These are phyloP conservation scores for Acanthamoeba castellanii DNA, from an alignment of 208 protist genomes.

Conservation along the genomic window DNA sequence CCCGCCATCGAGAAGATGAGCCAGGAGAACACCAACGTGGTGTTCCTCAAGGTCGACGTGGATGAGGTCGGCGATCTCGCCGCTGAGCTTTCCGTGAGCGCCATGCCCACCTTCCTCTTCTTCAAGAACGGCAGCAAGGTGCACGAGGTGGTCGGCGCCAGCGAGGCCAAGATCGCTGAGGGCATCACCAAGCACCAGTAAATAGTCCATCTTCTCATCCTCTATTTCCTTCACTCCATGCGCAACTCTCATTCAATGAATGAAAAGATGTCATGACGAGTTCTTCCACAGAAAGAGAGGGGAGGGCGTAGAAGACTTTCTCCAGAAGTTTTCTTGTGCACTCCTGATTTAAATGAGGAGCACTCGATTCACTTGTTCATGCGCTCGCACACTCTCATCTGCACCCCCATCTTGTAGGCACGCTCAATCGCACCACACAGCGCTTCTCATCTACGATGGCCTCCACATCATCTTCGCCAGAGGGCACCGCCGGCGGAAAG, in stretches of 20 bases:
- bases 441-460: neutral
- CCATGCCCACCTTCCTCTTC: constrained; percentile 85
- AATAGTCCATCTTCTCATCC: neutral
- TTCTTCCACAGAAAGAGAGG: too few species aligned
- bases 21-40: constrained; percentile 72
- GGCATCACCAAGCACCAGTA: constrained; percentile 73
- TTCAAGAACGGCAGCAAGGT: constrained; percentile 80
- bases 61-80: constrained; percentile 77
- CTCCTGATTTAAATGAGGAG: too few species aligned
- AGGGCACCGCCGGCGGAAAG: neutral
- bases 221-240: neutral
- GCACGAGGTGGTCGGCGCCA: constrained; percentile 78
- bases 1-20: constrained; percentile 72
- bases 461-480: neutral
- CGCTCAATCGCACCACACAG: neutral
- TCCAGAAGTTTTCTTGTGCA: too few species aligned
- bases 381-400: too few species aligned
- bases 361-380: too few species aligned
- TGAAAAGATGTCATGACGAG: neutral
- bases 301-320: too few species aligned
- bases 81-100: constrained; percentile 37
- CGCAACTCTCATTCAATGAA: neutral
- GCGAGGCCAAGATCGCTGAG: constrained; percentile 74
- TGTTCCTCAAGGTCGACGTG: constrained; percentile 85
- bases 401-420: too few species aligned